Conservation (phyloP, 2,329 filamentous ascomycete genomes). For the Aspergillus texensis region DNA sequence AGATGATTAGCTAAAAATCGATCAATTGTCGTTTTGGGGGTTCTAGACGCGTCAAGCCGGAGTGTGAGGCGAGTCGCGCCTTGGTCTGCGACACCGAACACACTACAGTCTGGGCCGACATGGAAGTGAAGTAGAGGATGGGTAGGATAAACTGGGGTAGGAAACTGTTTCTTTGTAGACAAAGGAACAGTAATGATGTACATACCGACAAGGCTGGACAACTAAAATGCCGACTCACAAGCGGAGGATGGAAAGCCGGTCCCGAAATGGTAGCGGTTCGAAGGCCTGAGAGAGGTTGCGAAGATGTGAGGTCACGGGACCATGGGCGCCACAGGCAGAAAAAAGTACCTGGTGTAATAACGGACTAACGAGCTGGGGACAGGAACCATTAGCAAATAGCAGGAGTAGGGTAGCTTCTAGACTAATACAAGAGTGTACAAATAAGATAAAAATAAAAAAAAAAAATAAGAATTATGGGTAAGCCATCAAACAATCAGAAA, state of each 20-base stretch:
- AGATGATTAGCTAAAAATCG: background rate
- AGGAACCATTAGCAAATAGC: constrained; percentile 18
- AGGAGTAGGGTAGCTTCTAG: background rate
- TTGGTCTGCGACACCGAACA: constrained; percentile 26
- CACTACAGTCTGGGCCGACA: constrained; percentile 21
- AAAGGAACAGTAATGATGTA: constrained; percentile 25
- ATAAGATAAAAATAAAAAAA: background rate
- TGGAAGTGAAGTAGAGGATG: constrained; percentile 7
- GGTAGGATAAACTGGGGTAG: constrained; percentile 8
- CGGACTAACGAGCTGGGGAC: background rate
- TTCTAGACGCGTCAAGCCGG: constrained; percentile 30
- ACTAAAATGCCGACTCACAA: constrained; percentile 43
- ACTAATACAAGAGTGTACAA: background rate
- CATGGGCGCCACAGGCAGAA: constrained; percentile 20
- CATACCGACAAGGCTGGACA: constrained; percentile 47
- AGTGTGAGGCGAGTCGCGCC: constrained; percentile 25
- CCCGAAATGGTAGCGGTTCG: constrained; percentile 42
- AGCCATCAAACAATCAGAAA: constrained; percentile 15
- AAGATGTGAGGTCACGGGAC: constrained; percentile 33
- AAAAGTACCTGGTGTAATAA: constrained; percentile 8
- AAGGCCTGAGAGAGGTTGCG: constrained; percentile 26
- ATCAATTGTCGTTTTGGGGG: constrained; percentile 11
- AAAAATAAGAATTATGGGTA: constrained; percentile 9
- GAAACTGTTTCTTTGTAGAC: constrained; percentile 4
- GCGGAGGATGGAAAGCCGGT: constrained; percentile 39